Evolutionary conservation across 257 asterid genomes (phyloP).

Genomic region (Penstemon newberryi): DNA sequence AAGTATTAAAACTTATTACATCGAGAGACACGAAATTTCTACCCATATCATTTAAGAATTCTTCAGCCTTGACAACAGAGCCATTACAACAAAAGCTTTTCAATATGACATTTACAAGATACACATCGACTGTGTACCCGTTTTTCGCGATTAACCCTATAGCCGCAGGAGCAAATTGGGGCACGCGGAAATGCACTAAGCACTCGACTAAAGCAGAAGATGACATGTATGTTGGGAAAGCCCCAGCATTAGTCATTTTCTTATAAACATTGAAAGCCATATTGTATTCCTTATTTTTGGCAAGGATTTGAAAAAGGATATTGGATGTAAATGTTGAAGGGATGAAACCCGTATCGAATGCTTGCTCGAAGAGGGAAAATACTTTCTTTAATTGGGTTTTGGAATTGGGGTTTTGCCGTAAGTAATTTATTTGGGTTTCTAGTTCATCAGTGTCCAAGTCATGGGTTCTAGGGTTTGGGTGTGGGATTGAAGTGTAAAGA

Average conservation of each 20-base stretch:
- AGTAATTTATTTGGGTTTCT: conserved; percentile 45
- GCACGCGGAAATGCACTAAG: conserved; percentile 43
- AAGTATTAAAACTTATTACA: conserved; percentile 57
- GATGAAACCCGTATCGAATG: conserved; percentile 39
- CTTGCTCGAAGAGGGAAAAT: conserved; percentile 38
- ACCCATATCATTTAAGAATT: conserved; percentile 45
- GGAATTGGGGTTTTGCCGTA: conserved; percentile 41
- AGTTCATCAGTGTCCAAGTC: conserved; percentile 23
- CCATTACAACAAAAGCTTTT: conserved; percentile 56
- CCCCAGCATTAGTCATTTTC: conserved; percentile 41
- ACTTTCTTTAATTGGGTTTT: conserved; percentile 34
- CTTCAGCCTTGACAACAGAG: conserved; percentile 42
- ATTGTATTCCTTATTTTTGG: conserved; percentile 51
- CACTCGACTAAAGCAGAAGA: conserved; percentile 54
- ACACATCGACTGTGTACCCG: conserved; percentile 44
- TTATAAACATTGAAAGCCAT: conserved; percentile 43
- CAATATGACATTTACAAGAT: conserved; percentile 54
- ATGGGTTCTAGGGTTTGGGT: conserved; percentile 20
- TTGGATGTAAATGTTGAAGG: conserved; percentile 48
- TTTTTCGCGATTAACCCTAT: conserved; percentile 55
- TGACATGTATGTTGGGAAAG: conserved; percentile 44
- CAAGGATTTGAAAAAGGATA: conserved; percentile 50
- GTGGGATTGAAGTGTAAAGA: conserved; percentile 23
- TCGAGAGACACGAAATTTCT: conserved; percentile 40
- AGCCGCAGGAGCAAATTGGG: conserved; percentile 47